A percentile compares a stretch with the other conserved stretches of the same genome.
These are phyloP conservation scores for Irineochytrium annulatum DNA, from an alignment of 192 early-diverging fungal genomes.

Conservation along the genomic window DNA sequence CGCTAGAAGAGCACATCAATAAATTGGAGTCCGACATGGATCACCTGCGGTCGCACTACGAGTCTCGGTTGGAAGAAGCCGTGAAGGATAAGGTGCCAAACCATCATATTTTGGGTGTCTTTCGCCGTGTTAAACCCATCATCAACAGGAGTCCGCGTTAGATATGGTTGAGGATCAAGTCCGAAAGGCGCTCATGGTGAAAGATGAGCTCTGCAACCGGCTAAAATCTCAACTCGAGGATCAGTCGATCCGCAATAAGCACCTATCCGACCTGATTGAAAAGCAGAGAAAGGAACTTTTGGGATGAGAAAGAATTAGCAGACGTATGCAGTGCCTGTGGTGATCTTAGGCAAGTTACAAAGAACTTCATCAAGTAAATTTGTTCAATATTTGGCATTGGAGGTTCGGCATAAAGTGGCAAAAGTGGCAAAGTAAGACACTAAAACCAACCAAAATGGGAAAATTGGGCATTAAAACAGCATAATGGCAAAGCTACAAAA, in stretches of 20 bases:
- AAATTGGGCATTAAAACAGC: no score
- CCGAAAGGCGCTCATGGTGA: conserved; percentile 28
- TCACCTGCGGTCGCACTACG: conserved; percentile 7
- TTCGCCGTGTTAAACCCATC: neutral
- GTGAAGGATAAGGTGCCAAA: conserved; percentile 45
- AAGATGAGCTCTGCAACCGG: conserved; percentile 41
- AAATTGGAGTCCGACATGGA: conserved; percentile 19
- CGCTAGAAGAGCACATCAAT: conserved; percentile 19
- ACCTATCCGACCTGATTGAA: conserved; percentile 48
- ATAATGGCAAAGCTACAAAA: no score
- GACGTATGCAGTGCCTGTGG: no score
- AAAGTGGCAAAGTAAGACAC: no score
- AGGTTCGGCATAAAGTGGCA: no score
- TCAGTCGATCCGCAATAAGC: conserved; percentile 24
- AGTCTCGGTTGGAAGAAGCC: conserved; percentile 23
- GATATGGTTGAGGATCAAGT: conserved; percentile 42
- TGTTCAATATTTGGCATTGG: no score
- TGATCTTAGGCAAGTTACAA: no score
- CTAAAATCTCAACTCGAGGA: conserved; percentile 43
- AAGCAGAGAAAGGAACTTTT: conserved; percentile 47
- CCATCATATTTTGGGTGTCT: conserved; percentile 1
- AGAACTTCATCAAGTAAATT: no score
- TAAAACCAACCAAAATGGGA: no score
- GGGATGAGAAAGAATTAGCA: no score
- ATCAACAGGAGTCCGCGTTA: conserved; percentile 37